phyloP scores from a whole-genome alignment of 257 asterid genomes.

The Nyctanthes arbortristis region DNA sequence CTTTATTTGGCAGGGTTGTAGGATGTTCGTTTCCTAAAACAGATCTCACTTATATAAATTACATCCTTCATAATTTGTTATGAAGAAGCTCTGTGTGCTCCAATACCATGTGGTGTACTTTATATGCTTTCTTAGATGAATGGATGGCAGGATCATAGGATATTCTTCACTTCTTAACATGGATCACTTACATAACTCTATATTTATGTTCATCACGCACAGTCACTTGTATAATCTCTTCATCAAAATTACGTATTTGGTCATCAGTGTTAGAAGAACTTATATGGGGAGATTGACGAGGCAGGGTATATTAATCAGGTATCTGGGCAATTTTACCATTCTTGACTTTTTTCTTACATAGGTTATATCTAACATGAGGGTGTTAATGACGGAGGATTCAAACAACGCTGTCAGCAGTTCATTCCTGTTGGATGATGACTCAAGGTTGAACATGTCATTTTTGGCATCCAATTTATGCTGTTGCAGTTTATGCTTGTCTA shows the following conservation, averaged over 20 bases:
- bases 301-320: neutral
- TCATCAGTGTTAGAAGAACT: neutral
- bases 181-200: neutral
- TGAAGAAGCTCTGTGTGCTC: too few species aligned
- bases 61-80: too few species aligned
- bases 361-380: slow-evolving; percentile 92
- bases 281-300: neutral
- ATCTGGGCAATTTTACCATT: neutral
- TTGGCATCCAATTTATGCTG: slow-evolving; percentile 1
- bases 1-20: too few species aligned
- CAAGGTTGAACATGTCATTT: slow-evolving; percentile 59
- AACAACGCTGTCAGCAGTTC: slow-evolving; percentile 98
- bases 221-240: neutral
- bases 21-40: too few species aligned
- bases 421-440: slow-evolving; percentile 95
- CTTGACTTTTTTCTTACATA: slow-evolving; percentile 24
- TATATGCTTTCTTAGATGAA: neutral
- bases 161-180: neutral
- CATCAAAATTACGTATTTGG: neutral
- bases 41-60: too few species aligned
- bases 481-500: slow-evolving; percentile 11
- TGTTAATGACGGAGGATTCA: slow-evolving; percentile 94
- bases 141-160: neutral
- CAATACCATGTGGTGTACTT: neutral
- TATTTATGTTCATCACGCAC: neutral